Evolutionary conservation across 2,329 filamentous ascomycete species (phyloP).

Genomic region (Exophiala mesophila): DNA sequence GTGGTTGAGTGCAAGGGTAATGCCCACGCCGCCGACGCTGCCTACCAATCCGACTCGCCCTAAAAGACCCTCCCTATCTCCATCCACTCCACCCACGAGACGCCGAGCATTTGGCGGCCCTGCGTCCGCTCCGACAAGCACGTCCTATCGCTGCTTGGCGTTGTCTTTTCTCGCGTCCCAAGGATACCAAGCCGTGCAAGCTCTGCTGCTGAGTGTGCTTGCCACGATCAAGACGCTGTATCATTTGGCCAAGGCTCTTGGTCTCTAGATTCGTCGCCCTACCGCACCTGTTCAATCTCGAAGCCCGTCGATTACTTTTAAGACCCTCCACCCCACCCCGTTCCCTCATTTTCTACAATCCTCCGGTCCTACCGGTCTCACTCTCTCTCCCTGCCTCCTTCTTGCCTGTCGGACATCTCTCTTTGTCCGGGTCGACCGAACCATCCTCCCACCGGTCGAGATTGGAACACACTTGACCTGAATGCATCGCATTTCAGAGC

Average conservation of each 20-base stretch:
- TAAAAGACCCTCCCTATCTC: not conserved
- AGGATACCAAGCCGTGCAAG: constrained; percentile 9
- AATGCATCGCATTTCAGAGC: constrained; percentile 23
- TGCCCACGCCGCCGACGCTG: not conserved
- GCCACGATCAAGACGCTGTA: constrained; percentile 1
- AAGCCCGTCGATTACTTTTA: too few relatives aligned
- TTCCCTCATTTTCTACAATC: too few relatives aligned
- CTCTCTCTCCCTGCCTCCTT: too few relatives aligned
- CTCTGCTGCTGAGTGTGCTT: constrained; percentile 10
- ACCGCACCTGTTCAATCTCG: too few relatives aligned
- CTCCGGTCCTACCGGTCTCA: too few relatives aligned
- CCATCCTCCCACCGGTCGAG: too few relatives aligned
- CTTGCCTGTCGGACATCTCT: too few relatives aligned
- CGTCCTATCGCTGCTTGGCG: constrained; percentile 8
- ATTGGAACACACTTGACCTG: constrained; percentile 6
- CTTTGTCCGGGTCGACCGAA: too few relatives aligned
- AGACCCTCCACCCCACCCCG: too few relatives aligned
- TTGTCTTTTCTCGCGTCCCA: constrained; percentile 3
- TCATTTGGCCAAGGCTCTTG: not conserved
- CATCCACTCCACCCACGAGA: constrained; percentile 1
- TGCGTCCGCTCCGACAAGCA: not conserved
- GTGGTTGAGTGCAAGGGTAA: not conserved
- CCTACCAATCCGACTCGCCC: constrained; percentile 1
- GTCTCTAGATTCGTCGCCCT: too few relatives aligned
- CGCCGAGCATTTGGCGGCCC: constrained; percentile 1